These are phyloP conservation scores for Fraxinus velutina DNA, from an alignment of 305 asterid species.

Conservation along the genomic window DNA sequence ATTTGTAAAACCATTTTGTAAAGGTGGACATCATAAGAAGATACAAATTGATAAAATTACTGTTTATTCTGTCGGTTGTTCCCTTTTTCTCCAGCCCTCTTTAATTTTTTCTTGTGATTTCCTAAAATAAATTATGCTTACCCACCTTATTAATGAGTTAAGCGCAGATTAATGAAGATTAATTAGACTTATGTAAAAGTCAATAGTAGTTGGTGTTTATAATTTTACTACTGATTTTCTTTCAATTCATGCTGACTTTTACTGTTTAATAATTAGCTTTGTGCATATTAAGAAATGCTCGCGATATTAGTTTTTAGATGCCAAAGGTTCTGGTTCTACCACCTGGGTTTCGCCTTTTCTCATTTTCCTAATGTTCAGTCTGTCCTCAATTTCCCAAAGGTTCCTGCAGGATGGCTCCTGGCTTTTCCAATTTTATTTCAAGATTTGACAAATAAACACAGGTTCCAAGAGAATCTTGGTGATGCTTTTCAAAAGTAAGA, in stretches of 20 bases:
- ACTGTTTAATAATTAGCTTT: neutral
- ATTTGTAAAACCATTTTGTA: slow-evolving; percentile 1
- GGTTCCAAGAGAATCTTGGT: neutral
- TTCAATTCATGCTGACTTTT: neutral
- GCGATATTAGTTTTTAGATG: slow-evolving; percentile 2
- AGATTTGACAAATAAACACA: neutral
- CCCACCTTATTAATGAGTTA: neutral
- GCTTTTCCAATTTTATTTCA: neutral
- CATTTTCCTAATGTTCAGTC: neutral
- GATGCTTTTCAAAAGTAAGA: slow-evolving; percentile 1
- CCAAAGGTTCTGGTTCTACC: neutral
- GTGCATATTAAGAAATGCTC: neutral
- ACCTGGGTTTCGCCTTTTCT: neutral
- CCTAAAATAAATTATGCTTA: slow-evolving; percentile 14
- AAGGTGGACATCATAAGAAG: slow-evolving; percentile 11
- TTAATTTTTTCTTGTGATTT: neutral
- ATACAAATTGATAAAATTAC: slow-evolving; percentile 7
- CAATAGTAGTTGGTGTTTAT: neutral
- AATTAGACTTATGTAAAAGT: neutral
- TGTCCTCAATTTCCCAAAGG: neutral
- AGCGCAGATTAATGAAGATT: neutral
- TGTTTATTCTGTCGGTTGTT: neutral
- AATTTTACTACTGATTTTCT: neutral
- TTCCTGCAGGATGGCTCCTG: neutral
- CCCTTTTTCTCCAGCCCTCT: neutral